phyloP scores from a whole-genome alignment of 2,329 filamentous ascomycete genomes.

The Thelonectria blattea region DNA sequence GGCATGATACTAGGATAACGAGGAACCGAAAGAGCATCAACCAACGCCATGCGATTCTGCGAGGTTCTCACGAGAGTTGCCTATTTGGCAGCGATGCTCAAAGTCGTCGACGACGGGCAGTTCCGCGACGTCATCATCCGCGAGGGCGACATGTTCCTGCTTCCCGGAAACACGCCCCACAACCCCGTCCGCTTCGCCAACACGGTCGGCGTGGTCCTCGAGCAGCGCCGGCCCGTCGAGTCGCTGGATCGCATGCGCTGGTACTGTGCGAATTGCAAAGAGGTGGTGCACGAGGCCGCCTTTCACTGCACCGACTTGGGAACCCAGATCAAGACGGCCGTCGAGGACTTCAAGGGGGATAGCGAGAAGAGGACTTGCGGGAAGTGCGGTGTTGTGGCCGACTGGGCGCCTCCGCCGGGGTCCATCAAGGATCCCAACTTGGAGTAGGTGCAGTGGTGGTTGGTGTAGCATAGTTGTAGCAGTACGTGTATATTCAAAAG shows the following conservation, averaged over 20 bases:
- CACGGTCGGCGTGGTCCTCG: slow-evolving; percentile 92
- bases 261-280: slow-evolving; percentile 79
- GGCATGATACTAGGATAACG: too few relatives aligned
- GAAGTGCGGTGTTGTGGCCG: slow-evolving; percentile 77
- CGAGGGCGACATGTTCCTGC: slow-evolving; percentile 91
- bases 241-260: slow-evolving; percentile 83
- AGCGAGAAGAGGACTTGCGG: slow-evolving; percentile 75
- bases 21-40: background rate
- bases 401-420: slow-evolving; percentile 68
- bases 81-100: slow-evolving; percentile 69
- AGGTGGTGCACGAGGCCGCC: slow-evolving; percentile 80
- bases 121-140: slow-evolving; percentile 89
- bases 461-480: slow-evolving; percentile 18
- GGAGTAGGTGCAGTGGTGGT: slow-evolving; percentile 25
- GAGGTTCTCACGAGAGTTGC: background rate
- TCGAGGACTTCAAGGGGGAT: slow-evolving; percentile 76
- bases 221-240: slow-evolving; percentile 76
- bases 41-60: background rate
- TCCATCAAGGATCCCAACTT: slow-evolving; percentile 66
- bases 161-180: slow-evolving; percentile 94
- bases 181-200: slow-evolving; percentile 93
- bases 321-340: slow-evolving; percentile 91
- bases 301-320: slow-evolving; percentile 92
- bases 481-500: slow-evolving; percentile 14
- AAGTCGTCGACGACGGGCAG: slow-evolving; percentile 75